phyloP scores from a whole-genome alignment of 306 rosid genomes.

The Fragaria ananassa region DNA sequence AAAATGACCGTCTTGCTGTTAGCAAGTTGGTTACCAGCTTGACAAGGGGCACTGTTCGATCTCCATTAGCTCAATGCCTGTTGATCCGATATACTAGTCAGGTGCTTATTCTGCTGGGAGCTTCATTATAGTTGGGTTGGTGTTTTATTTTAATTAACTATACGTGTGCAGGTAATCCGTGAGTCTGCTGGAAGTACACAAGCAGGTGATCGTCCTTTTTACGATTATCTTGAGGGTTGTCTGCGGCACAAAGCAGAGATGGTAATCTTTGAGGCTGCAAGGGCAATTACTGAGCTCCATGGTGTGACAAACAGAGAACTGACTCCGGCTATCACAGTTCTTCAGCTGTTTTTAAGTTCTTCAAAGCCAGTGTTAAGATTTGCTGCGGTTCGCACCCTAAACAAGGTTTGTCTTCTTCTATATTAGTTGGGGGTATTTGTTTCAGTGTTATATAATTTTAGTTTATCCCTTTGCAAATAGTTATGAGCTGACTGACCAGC shows the following conservation, averaged over 20 bases:
- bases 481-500: not conserved
- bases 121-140: not conserved
- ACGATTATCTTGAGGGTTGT: slow-evolving; percentile 94
- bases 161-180: slow-evolving; percentile 66
- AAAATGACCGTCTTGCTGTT: slow-evolving; percentile 95
- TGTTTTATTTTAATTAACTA: slow-evolving; percentile 20
- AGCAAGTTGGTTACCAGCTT: slow-evolving; percentile 97
- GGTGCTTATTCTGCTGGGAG: slow-evolving; percentile 42
- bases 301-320: slow-evolving; percentile 89
- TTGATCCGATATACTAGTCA: slow-evolving; percentile 95
- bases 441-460: too few species aligned
- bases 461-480: not conserved
- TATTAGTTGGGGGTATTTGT: slow-evolving; percentile 14
- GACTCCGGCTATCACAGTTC: slow-evolving; percentile 96
- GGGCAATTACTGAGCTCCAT: slow-evolving; percentile 89
- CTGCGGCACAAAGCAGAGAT: slow-evolving; percentile 97
- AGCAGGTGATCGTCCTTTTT: slow-evolving; percentile 92
- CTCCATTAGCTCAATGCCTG: slow-evolving; percentile 97
- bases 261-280: slow-evolving; percentile 99
- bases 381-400: slow-evolving; percentile 98
- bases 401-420: slow-evolving; percentile 51
- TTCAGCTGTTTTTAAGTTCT: slow-evolving; percentile 94
- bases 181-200: slow-evolving; percentile 72
- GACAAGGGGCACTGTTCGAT: slow-evolving; percentile 91
- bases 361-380: slow-evolving; percentile 97